Base-by-base conservation (phyloP, 768 basidiomycete genomes). In the Punctularia strigosozonata region DNA sequence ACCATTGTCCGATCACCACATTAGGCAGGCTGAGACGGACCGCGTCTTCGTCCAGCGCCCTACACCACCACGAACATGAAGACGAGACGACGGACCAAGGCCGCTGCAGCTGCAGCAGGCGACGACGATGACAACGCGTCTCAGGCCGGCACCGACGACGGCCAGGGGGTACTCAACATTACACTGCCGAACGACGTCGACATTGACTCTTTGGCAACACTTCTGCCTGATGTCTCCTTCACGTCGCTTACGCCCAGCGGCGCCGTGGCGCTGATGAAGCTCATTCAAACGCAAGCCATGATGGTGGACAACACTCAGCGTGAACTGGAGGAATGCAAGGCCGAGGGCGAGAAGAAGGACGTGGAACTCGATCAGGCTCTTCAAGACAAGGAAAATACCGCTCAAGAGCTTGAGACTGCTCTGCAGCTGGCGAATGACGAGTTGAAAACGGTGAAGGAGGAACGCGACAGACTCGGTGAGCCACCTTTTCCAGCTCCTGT, bases 321-420 rank as follows among this genome's bases (percentile, higher is more conserved):
- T 37, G 79, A 85, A 43, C 57, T 83, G 24, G 87, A 90, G 54
- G 80, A 80, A 44, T 59, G 70, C 42, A 75, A 67, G 31, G 84
- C 84, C 3, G 75, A 77, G 34, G 53, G 65, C 7, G 73, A 83
- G 48, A 72, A 70, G 56, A 81, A 80, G 55, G 85, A 88, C 39
- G 64, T 90, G 2, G 87, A 91, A 55, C 63, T 89, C 25, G 87
- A 90, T 54, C 86, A 89, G 58, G 77, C 83, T 5, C 55, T 87
- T 25, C 81, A 87, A 49, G 86, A 90, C 54, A 73, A 70, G 38
- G 84, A 90, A 52, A 71, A 64, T 1, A 58, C 67, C 35, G 57
- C 71, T 1, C 70, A 68, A 37, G 77, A 82, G 23, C 50, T 77
- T 8, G 80, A 82, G 48, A 51, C 49, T 0, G 58, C 72, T 1